Conservation (phyloP, 1,284 basidiomycete species). For the Golubevia pallescens region DNA sequence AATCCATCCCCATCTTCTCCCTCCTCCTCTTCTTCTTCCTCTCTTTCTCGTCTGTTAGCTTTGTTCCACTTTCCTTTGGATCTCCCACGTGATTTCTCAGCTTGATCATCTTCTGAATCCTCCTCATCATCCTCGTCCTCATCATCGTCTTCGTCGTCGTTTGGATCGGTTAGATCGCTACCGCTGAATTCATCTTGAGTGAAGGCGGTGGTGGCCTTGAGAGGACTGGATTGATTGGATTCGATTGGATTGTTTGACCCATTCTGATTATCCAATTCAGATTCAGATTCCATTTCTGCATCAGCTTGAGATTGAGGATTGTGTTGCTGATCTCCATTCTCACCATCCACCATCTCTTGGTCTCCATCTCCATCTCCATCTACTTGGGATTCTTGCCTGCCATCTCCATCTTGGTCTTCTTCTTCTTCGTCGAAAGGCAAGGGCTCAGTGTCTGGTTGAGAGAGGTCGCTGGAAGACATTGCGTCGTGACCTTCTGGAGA, state of each 20-base stretch:
- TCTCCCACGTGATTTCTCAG: too few species aligned
- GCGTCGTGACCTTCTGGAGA: too few species aligned
- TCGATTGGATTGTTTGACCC: constrained; percentile 7
- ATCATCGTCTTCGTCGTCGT: constrained; percentile 21
- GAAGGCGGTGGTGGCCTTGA: constrained; percentile 31
- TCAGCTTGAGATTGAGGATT: constrained; percentile 4
- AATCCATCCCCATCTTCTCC: neutral
- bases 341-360: constrained; percentile 15
- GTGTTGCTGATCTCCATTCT: constrained; percentile 1
- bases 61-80: too few species aligned
- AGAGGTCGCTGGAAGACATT: constrained; percentile 7
- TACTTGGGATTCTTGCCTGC: neutral
- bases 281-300: constrained; percentile 2
- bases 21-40: constrained; percentile 3
- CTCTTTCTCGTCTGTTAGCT: neutral
- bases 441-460: constrained; percentile 56
- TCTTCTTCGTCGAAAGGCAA: constrained; percentile 46
- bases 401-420: constrained; percentile 9
- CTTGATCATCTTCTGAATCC: constrained; percentile 8
- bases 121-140: constrained; percentile 28
- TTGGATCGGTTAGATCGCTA: constrained; percentile 47
- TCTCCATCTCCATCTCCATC: constrained; percentile 4
- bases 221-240: constrained; percentile 28
- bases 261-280: constrained; percentile 4
- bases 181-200: constrained; percentile 42